phyloP scores from a whole-genome alignment of 768 basidiomycete species.

The Agaricus blazei region DNA sequence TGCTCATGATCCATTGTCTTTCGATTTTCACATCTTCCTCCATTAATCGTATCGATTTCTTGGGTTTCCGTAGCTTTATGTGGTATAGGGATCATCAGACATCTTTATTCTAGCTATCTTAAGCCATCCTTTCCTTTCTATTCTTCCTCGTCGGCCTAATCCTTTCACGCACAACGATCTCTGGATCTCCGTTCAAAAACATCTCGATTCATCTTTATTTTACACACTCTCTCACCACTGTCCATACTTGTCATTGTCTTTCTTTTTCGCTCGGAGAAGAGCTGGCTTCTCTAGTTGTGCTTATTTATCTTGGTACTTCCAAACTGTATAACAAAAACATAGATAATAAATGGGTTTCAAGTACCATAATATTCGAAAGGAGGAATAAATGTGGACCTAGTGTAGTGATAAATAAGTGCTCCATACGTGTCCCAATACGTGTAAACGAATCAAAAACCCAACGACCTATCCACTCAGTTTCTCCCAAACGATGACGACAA shows the following conservation, averaged over 20 bases:
- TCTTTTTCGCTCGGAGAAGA: not conserved
- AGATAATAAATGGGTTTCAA: not conserved
- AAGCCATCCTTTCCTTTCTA: not conserved
- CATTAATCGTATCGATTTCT: not conserved
- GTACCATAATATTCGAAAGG: not conserved
- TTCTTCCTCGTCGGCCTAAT: not conserved
- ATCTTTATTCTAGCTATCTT: not conserved
- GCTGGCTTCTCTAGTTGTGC: not conserved
- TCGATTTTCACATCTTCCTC: not conserved
- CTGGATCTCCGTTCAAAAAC: not conserved
- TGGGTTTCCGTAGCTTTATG: not conserved
- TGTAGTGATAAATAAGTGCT: not conserved
- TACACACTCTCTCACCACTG: not conserved
- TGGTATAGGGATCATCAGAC: conserved; percentile 1
- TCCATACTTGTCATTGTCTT: not conserved
- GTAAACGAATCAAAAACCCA: not conserved
- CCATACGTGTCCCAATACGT: not conserved
- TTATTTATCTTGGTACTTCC: not conserved
- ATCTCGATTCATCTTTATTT: not conserved
- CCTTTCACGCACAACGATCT: not conserved
- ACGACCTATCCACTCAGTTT: conserved; percentile 45
- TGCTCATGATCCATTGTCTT: conserved; percentile 4
- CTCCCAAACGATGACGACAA: conserved; percentile 75
- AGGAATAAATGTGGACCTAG: not conserved
- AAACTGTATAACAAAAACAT: conserved; percentile 8